phyloP scores from a whole-genome alignment of 805 yeast genomes.

The Grigorovia transvaalensis region DNA sequence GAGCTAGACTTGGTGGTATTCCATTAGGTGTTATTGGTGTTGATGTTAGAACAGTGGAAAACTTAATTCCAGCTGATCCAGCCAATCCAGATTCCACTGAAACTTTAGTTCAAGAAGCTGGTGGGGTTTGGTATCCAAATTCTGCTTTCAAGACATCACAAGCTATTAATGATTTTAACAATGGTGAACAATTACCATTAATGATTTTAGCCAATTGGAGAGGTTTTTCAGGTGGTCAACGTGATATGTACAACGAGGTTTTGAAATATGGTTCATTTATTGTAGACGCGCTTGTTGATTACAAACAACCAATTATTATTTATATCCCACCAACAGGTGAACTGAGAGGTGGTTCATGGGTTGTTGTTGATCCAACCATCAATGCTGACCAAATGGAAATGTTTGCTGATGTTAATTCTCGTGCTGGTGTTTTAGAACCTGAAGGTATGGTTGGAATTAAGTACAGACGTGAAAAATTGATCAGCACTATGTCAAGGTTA shows the following conservation, averaged over 20 bases:
- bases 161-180: constrained; percentile 93
- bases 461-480: constrained; percentile 85
- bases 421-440: constrained; percentile 98
- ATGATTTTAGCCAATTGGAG: constrained; percentile 99
- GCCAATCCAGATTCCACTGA: constrained; percentile 96
- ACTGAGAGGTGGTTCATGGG: constrained; percentile 99
- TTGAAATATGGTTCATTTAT: constrained; percentile 93
- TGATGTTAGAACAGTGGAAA: constrained; percentile 83
- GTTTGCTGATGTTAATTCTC: constrained; percentile 92
- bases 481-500: constrained; percentile 84
- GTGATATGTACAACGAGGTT: constrained; percentile 98
- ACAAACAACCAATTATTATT: constrained; percentile 92
- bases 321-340: constrained; percentile 98
- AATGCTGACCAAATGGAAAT: constrained; percentile 97
- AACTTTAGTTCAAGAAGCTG: constrained; percentile 82
- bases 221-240: constrained; percentile 99
- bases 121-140: constrained; percentile 99
- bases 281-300: constrained; percentile 93
- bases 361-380: constrained; percentile 97
- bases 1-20: constrained; percentile 98
- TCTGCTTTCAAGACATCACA: constrained; percentile 98
- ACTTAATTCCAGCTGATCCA: constrained; percentile 92
- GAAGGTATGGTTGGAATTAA: constrained; percentile 99
- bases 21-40: constrained; percentile 98
- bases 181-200: constrained; percentile 95